Percentiles rank a stretch among this genome's conserved stretches.
Conservation (phyloP, 139 green algal genomes). For the Yamagishiella unicocca region DNA sequence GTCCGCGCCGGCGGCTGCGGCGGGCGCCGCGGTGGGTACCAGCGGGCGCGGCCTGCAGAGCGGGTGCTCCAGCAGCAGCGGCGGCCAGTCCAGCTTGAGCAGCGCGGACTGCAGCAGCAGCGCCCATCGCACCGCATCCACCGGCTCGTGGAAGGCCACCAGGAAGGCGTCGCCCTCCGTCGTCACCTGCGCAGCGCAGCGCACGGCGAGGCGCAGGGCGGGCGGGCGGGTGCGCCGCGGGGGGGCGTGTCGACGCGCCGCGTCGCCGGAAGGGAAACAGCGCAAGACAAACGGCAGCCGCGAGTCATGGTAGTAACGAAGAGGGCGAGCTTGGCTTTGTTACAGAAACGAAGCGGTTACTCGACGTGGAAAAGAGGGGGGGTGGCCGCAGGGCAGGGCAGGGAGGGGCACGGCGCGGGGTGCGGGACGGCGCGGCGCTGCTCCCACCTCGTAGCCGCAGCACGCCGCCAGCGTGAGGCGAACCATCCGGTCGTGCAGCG, state of each 20-base stretch:
- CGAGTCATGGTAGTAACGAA: too few relatives aligned
- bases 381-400: too few relatives aligned
- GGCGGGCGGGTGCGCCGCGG: too few relatives aligned
- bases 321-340: too few relatives aligned
- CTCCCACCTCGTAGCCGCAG: slow-evolving; percentile 39
- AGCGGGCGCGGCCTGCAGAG: slow-evolving; percentile 28
- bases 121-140: slow-evolving; percentile 34
- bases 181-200: slow-evolving; percentile 3
- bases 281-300: too few relatives aligned
- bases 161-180: slow-evolving; percentile 41
- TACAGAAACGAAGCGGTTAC: too few relatives aligned
- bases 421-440: background rate
- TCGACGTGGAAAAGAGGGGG: too few relatives aligned
- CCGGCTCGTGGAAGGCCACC: slow-evolving; percentile 37
- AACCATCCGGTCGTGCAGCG: slow-evolving; percentile 30
- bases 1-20: background rate
- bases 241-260: too few relatives aligned
- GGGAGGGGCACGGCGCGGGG: too few relatives aligned
- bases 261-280: too few relatives aligned
- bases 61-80: slow-evolving; percentile 44
- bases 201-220: too few relatives aligned
- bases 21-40: slow-evolving; percentile 4
- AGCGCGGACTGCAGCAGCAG: slow-evolving; percentile 40
- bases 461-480: slow-evolving; percentile 36
- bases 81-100: slow-evolving; percentile 39